Percentiles rank a stretch among this genome's conserved stretches.
Conservation (phyloP, 1,139 yeast species). For the Saccharomyces hybrid region DNA sequence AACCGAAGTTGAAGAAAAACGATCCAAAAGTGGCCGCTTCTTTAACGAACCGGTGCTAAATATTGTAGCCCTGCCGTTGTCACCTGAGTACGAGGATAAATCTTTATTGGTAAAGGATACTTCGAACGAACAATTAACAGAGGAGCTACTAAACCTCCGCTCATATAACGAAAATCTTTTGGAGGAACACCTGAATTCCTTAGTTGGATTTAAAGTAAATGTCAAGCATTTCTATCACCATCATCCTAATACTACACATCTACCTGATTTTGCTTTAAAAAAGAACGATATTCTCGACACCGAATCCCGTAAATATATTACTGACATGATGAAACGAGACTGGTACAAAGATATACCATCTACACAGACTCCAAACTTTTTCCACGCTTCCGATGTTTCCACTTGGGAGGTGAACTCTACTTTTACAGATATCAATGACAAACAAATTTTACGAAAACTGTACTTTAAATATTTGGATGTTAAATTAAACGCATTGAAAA, state of each 20-base stretch:
- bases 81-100: conserved; percentile 19
- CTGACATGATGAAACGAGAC: conserved; percentile 9
- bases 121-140: conserved; percentile 9
- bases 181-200: conserved; percentile 2
- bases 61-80: conserved; percentile 28
- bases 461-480: conserved; percentile 19
- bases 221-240: conserved; percentile 14
- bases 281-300: conserved; percentile 12
- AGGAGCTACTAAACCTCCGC: conserved; percentile 10
- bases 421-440: conserved; percentile 12
- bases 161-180: conserved; percentile 7
- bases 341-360: conserved; percentile 15
- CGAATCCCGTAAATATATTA: conserved; percentile 19
- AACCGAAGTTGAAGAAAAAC: conserved; percentile 11
- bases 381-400: conserved; percentile 20
- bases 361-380: conserved; percentile 26
- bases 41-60: conserved; percentile 23
- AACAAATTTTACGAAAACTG: conserved; percentile 8
- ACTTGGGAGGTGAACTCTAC: conserved; percentile 23
- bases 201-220: conserved; percentile 17
- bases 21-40: conserved; percentile 14
- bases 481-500: conserved; percentile 19
- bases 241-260: conserved; percentile 7
- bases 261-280: conserved; percentile 14
- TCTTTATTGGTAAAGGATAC: conserved; percentile 14